Evolutionary conservation across 2,329 filamentous ascomycete genomes (phyloP), one percentile per base, ranked within the genome.

Genomic region (Colletotrichum zoysiae): DNA sequence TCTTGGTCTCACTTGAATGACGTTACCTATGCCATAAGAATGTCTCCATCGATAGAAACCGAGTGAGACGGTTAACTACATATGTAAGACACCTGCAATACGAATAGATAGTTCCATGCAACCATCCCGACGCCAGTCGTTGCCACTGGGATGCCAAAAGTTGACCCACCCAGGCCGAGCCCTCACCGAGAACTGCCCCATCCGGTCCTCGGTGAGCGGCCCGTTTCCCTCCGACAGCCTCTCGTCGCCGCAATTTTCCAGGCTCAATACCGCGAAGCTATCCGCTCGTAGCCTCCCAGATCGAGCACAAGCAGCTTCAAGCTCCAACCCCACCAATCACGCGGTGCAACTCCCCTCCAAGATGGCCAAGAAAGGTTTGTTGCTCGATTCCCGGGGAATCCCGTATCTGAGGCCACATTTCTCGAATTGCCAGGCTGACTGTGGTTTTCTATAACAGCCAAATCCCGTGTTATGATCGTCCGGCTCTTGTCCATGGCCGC

Each of bases 401-500:
- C 18, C 9, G 7, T n/a, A n/a, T 14, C 38, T 44, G 3, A 2
- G 1, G 26, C 16, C 23, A 26, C n/a, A 30, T 12, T 14, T 5
- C 20, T 48, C 0, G 20, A 40, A 44, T 1, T 33, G 35, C n/a
- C 18, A 44, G 7, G 60, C 73, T 70, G 35, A 74, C 48, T 20
- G 3, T 30, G 44, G 20, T 20, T n/a, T 7, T 14, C 16, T 26
- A 46, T 18, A 35, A 67, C 81, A 97, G 94, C 87, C 73, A 98
- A 98, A 87, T 93, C 95, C 80, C 94, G 97, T 82, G 92, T 95
- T 76, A 92, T 99, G 81, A 90, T 93, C 80, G 95, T 98, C 82
- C 95, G 96, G 81, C 92, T 99, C 76, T 87, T 99, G 82, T 97
- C 95, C 75, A 99, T 99, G 96, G 96, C 96, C 81, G 92, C 97